phyloP scores from a whole-genome alignment of 2,329 filamentous ascomycete species.

The Cladorrhinum sp. region DNA sequence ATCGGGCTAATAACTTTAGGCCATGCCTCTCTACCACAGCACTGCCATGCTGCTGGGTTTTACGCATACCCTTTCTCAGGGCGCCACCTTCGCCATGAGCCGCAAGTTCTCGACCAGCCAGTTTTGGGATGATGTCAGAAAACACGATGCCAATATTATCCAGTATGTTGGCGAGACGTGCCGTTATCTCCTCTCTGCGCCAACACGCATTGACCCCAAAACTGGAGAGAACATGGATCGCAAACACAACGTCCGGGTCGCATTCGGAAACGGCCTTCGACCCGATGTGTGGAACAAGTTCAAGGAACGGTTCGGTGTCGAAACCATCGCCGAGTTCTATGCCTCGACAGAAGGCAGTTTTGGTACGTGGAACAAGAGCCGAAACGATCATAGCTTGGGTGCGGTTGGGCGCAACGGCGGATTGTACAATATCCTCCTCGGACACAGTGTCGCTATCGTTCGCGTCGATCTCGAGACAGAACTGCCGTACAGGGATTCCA shows the following conservation, averaged over 20 bases:
- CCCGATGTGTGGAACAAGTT: constrained; percentile 84
- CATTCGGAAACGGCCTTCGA: constrained; percentile 80
- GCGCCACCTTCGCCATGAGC: constrained; percentile 67
- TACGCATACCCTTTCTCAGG: constrained; percentile 54
- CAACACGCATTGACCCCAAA: constrained; percentile 57
- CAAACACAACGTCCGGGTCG: constrained; percentile 68
- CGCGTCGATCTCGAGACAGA: constrained; percentile 70
- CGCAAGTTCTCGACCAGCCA: constrained; percentile 73
- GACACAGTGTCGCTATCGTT: constrained; percentile 55
- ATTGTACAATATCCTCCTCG: constrained; percentile 55
- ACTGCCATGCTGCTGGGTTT: constrained; percentile 72
- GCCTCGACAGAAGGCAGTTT: constrained; percentile 70
- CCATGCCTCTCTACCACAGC: constrained; percentile 87
- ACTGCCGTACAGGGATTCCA: constrained; percentile 61
- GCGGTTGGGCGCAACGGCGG: constrained; percentile 72
- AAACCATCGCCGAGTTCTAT: constrained; percentile 76
- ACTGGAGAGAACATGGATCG: constrained; percentile 69
- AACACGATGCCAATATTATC: constrained; percentile 67
- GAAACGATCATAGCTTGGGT: constrained; percentile 70
- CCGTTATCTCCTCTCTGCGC: constrained; percentile 71
- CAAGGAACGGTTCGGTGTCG: constrained; percentile 75
- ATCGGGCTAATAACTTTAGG: constrained; percentile 42
- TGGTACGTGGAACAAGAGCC: constrained; percentile 68
- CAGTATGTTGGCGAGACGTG: constrained; percentile 89
- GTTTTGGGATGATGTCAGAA: constrained; percentile 76